Evolutionary conservation across 345 rosid species (phyloP).

Genomic region (Populus ilicifolia): DNA sequence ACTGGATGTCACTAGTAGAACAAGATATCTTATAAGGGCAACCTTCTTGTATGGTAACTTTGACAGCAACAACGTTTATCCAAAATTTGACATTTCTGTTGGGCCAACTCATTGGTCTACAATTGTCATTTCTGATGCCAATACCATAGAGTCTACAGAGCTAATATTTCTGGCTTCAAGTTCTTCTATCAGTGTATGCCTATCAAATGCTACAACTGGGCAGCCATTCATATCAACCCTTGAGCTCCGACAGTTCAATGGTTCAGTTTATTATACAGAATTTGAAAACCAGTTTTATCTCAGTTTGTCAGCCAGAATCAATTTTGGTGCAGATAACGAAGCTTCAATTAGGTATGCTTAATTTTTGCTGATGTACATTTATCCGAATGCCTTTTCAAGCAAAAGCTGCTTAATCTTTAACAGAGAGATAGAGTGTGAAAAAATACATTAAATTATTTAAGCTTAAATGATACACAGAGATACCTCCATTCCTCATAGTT

Average conservation of each 20-base stretch:
- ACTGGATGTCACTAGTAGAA: conserved; percentile 62
- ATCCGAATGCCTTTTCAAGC: conserved; percentile 8
- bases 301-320: conserved; percentile 78
- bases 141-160: conserved; percentile 60
- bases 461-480: not conserved
- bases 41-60: conserved; percentile 92
- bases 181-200: conserved; percentile 69
- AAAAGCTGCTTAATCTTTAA: not conserved
- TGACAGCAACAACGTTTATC: conserved; percentile 82
- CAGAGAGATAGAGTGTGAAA: not conserved
- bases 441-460: not conserved
- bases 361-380: not conserved
- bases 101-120: conserved; percentile 94
- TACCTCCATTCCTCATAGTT: not conserved
- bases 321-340: conserved; percentile 87
- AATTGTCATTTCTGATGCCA: conserved; percentile 74
- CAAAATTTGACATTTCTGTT: conserved; percentile 83
- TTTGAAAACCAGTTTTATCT: conserved; percentile 69
- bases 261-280: conserved; percentile 65
- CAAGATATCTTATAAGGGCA: conserved; percentile 81
- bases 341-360: conserved; percentile 66
- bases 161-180: conserved; percentile 78
- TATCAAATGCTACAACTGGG: conserved; percentile 95
- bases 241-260: conserved; percentile 93
- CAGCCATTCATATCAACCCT: conserved; percentile 96